phyloP scores from a whole-genome alignment of 805 yeast species.

The Kuraishia piskuri region DNA sequence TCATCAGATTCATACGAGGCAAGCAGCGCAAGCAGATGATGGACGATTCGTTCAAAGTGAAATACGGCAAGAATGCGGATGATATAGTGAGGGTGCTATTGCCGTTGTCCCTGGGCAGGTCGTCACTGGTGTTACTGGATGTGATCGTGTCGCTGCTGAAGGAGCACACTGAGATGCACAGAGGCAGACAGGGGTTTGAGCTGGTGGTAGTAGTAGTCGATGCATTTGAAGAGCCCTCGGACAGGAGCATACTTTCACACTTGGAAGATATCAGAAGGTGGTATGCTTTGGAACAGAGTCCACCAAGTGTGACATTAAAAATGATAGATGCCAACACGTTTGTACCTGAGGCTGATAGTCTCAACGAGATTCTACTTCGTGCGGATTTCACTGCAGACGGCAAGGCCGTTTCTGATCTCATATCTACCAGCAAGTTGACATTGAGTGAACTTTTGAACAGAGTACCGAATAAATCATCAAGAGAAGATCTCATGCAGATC shows the following conservation, averaged over 20 bases:
- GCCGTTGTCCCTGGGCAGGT: slow-evolving; percentile 57
- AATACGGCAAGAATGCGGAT: slow-evolving; percentile 36
- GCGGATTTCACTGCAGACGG: slow-evolving; percentile 17
- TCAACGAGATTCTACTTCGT: slow-evolving; percentile 25
- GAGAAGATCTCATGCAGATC: slow-evolving; percentile 49
- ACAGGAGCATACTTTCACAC: neutral
- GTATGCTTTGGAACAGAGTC: slow-evolving; percentile 7
- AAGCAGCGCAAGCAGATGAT: slow-evolving; percentile 77
- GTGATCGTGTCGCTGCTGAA: slow-evolving; percentile 49
- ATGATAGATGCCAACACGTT: slow-evolving; percentile 33
- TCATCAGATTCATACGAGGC: slow-evolving; percentile 60
- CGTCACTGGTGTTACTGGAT: slow-evolving; percentile 64
- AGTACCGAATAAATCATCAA: slow-evolving; percentile 48
- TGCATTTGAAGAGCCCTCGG: slow-evolving; percentile 16
- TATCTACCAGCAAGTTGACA: too few species aligned
- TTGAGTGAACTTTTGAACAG: slow-evolving; percentile 24
- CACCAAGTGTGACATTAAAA: slow-evolving; percentile 27
- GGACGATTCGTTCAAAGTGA: slow-evolving; percentile 64
- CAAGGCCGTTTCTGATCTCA: slow-evolving; percentile 4
- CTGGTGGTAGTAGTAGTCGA: slow-evolving; percentile 44
- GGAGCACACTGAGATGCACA: slow-evolving; percentile 54
- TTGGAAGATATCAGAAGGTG: slow-evolving; percentile 7
- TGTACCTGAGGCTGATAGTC: slow-evolving; percentile 19
- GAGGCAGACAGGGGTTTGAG: slow-evolving; percentile 63
- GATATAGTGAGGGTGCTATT: slow-evolving; percentile 39